Conservation (phyloP, 495 filamentous ascomycete species). For the Aspergillus conjunctus region DNA sequence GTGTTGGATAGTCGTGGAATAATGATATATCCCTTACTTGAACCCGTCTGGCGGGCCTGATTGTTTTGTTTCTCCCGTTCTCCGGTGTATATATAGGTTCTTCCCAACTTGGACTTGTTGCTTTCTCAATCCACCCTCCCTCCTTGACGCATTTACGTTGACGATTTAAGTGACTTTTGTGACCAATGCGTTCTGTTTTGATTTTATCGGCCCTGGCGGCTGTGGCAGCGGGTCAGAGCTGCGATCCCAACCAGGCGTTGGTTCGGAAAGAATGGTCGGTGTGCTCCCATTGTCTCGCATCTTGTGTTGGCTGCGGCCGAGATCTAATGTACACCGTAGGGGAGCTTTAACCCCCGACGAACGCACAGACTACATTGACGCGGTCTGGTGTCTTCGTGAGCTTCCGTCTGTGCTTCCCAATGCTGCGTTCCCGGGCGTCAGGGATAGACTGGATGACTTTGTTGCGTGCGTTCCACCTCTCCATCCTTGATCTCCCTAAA, state of each 20-base stretch:
- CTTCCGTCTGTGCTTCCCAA: slow-evolving; percentile 50
- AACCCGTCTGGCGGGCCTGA: background rate
- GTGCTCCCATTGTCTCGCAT: background rate
- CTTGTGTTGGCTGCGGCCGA: too few relatives aligned
- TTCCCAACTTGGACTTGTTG: background rate
- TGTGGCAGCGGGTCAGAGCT: background rate
- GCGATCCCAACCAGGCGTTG: background rate
- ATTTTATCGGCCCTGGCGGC: slow-evolving; percentile 8
- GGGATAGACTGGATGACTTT: slow-evolving; percentile 70
- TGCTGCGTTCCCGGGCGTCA: slow-evolving; percentile 48
- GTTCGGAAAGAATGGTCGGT: slow-evolving; percentile 13
- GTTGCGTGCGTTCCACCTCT: slow-evolving; percentile 39
- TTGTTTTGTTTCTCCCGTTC: background rate
- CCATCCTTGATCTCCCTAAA: background rate
- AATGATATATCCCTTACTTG: background rate
- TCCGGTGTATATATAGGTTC: background rate
- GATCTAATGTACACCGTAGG: background rate
- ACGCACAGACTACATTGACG: slow-evolving; percentile 54
- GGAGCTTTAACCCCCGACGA: background rate
- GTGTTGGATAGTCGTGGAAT: background rate
- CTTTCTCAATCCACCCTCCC: background rate
- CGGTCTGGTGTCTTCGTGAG: slow-evolving; percentile 63
- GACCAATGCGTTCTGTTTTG: background rate
- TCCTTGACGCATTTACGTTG: background rate
- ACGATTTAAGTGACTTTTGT: background rate